Evolutionary conservation across 139 green algal genomes (phyloP), one percentile per base, ranked within the genome.

Genomic region (Penium margaritaceum): DNA sequence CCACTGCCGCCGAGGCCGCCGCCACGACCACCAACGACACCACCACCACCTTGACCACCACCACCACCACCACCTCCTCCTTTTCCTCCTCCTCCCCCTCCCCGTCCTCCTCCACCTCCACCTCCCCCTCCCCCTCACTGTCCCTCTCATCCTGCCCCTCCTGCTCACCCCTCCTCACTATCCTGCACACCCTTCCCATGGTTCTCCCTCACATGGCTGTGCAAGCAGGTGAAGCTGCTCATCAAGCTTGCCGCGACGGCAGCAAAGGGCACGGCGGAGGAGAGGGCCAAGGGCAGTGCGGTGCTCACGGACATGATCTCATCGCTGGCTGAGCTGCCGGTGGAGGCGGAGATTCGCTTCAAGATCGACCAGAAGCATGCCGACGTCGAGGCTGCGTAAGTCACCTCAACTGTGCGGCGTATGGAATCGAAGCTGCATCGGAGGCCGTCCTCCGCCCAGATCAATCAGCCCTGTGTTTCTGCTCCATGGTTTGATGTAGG

Each of bases 181-280:
- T n/a, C n/a, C n/a, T n/a, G n/a, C n/a, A n/a, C 35, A 12, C 55
- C 6, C 55, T 9, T 7, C 36, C 9, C 7, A 29, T 64, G 9
- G 7, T 32, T 21, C 6, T 21, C 55, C 55, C 55, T 64, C 9
- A 64, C 36, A 29, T 64, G 55, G 30, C 55, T 64, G 30, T 32
- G 6, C 35, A 37, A 7, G 0, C 90, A 92, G 1, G 81, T 95
- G 5, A 90, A 95, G 76, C 89, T 95, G 53, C 78, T 98, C 21
- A 93, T 96, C 35, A 74, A 84, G 39, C 30, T 76, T n/a, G 89
- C 93, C 27, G 69, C 80, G 6, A 63, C 78, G 38, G 51, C 73
- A 24, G 53, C 79, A 62, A 84, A 83, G 33, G 88, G 86, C 3
- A 21, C 80, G 32, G 83, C 36, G 2, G n/a, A n/a, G n/a, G n/a